phyloP scores from a whole-genome alignment of 495 filamentous ascomycete species.

The Hypoxylon cercidicola region DNA sequence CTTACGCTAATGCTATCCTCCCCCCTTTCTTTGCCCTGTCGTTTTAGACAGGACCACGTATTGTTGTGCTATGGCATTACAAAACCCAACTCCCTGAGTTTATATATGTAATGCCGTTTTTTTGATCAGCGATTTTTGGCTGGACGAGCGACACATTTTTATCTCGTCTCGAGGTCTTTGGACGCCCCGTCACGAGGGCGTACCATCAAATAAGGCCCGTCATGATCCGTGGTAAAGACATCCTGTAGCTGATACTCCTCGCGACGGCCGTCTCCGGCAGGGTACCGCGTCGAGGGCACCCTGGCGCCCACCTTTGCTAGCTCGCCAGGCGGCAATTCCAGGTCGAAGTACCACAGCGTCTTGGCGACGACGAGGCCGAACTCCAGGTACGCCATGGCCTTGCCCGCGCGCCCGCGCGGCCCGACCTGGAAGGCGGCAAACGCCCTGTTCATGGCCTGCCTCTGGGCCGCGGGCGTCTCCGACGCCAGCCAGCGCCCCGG shows the following conservation, averaged over 20 bases:
- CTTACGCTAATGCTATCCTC: too few species aligned
- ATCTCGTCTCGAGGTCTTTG: background rate
- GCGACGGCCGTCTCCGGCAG: background rate
- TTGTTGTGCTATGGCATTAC: too few species aligned
- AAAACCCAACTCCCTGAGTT: too few species aligned
- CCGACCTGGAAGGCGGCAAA: background rate
- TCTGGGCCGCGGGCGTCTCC: too few species aligned
- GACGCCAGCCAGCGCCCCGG: too few species aligned
- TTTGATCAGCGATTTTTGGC: too few species aligned
- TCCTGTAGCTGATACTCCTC: constrained; percentile 27
- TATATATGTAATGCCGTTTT: too few species aligned
- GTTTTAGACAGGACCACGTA: too few species aligned
- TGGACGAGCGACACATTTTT: too few species aligned
- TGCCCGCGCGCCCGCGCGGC: constrained; percentile 29
- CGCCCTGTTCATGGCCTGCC: constrained; percentile 38
- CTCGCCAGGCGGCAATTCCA: constrained; percentile 30
- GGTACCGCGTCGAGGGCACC: background rate
- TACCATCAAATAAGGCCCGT: constrained; percentile 41
- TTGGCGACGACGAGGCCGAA: constrained; percentile 44
- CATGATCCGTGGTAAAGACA: constrained; percentile 30
- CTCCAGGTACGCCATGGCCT: constrained; percentile 53
- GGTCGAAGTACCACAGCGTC: constrained; percentile 44
- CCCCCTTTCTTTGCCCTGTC: too few species aligned
- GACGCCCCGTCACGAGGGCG: background rate
- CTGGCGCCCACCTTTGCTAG: constrained; percentile 8